Evolutionary conservation across 192 early-diverging fungal species (phyloP).

Genomic region (Chytriomyces sp.): DNA sequence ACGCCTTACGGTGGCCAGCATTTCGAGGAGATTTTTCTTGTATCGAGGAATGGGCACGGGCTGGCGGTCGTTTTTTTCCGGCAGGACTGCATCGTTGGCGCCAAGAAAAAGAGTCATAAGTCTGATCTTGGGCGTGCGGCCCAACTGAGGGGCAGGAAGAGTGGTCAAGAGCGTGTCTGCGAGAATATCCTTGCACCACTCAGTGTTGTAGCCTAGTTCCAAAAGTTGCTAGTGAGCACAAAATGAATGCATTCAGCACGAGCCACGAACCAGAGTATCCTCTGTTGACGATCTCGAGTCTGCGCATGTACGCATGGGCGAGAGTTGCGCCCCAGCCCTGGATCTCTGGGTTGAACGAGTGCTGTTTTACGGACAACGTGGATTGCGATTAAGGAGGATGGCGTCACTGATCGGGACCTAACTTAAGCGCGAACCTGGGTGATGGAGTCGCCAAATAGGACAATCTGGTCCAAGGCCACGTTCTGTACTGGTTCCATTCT

Average conservation of each 20-base stretch:
- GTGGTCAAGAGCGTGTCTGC: slow-evolving; percentile 54
- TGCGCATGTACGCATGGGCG: slow-evolving; percentile 62
- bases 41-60: slow-evolving; percentile 67
- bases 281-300: slow-evolving; percentile 75
- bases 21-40: slow-evolving; percentile 56
- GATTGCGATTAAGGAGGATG: background rate
- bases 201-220: slow-evolving; percentile 68
- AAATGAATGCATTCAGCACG: background rate
- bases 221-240: background rate
- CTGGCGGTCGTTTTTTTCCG: slow-evolving; percentile 47
- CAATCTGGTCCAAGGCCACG: slow-evolving; percentile 32
- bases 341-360: slow-evolving; percentile 4
- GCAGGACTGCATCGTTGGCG: slow-evolving; percentile 74
- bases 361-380: slow-evolving; percentile 3
- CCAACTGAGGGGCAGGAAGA: background rate
- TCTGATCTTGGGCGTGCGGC: slow-evolving; percentile 37
- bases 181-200: slow-evolving; percentile 57
- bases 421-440: slow-evolving; percentile 29
- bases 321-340: slow-evolving; percentile 56
- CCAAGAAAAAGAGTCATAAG: slow-evolving; percentile 80
- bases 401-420: background rate
- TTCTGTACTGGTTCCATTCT: too few species aligned
- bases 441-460: slow-evolving; percentile 48
- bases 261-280: slow-evolving; percentile 68
- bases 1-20: slow-evolving; percentile 60